These are phyloP conservation scores for Erythrophleum fordii DNA, from an alignment of 306 rosid species.

Conservation along the genomic window DNA sequence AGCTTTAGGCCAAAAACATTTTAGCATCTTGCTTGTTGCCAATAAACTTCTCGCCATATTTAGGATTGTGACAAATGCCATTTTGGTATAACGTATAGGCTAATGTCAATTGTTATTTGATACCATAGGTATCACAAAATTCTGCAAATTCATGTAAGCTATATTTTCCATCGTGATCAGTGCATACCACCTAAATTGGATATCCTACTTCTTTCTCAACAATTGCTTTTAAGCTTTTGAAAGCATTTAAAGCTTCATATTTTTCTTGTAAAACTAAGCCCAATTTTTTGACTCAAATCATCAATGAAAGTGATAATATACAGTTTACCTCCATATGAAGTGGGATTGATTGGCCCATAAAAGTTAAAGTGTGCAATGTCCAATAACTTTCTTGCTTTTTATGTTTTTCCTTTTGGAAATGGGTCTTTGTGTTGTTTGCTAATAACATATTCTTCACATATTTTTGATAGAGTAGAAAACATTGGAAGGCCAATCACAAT, in stretches of 20 bases:
- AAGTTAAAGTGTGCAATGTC: background rate
- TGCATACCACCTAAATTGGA: background rate
- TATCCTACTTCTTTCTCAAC: background rate
- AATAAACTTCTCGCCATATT: conserved; percentile 15
- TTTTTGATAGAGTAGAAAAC: background rate
- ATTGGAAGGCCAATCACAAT: background rate
- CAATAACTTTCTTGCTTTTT: background rate
- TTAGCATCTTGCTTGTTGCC: background rate
- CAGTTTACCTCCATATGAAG: background rate
- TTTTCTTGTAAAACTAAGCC: background rate
- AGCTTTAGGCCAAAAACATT: conserved; percentile 21
- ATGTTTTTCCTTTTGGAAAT: background rate
- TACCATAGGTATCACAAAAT: too few species aligned
- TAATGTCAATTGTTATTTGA: background rate
- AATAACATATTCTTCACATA: background rate
- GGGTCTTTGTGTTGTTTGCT: background rate
- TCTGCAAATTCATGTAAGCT: too few species aligned
- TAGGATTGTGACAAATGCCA: background rate
- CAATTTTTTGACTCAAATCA: background rate
- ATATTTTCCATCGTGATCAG: background rate
- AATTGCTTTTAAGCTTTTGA: too few species aligned
- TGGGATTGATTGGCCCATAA: background rate
- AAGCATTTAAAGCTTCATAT: background rate
- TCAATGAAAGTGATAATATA: background rate
- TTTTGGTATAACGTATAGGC: conserved; percentile 20